Evolutionary conservation across 169 alveolate species (phyloP).

Genomic region (Plasmodium reichenowi): DNA sequence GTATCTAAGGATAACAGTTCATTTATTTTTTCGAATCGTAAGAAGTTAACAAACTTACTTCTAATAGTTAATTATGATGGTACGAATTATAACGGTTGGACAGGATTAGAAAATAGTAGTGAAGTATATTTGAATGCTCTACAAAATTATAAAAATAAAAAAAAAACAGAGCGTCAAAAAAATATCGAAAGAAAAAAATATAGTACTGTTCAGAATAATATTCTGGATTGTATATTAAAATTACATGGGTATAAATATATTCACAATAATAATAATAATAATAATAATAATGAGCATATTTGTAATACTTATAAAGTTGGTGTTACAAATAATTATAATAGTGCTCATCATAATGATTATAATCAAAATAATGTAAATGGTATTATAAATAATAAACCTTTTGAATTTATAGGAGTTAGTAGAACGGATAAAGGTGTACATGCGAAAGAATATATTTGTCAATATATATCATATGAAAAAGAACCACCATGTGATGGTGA

Average conservation of each 20-base stretch:
- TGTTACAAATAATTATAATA: neutral
- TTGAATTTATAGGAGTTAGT: slow-evolving; percentile 83
- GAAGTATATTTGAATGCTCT: slow-evolving; percentile 34
- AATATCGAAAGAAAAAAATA: neutral
- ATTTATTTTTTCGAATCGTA: neutral
- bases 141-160: slow-evolving; percentile 20
- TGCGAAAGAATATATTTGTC: slow-evolving; percentile 84
- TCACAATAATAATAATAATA: neutral
- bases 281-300: no score
- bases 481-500: slow-evolving; percentile 80
- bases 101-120: slow-evolving; percentile 79
- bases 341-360: neutral
- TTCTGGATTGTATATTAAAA: slow-evolving; percentile 77
- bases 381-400: slow-evolving; percentile 29
- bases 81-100: slow-evolving; percentile 81
- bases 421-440: slow-evolving; percentile 88
- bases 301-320: neutral
- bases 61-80: slow-evolving; percentile 84
- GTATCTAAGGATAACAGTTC: no score
- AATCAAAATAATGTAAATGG: neutral
- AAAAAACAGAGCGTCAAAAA: neutral
- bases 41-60: slow-evolving; percentile 78
- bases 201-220: slow-evolving; percentile 75
- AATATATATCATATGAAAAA: slow-evolving; percentile 81
- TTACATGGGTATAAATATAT: slow-evolving; percentile 81